Percentiles rank a stretch among this genome's conserved stretches.
Evolutionary conservation across 164 flowering plant genomes (phyloP).

Genomic region (Berberis thunbergii): DNA sequence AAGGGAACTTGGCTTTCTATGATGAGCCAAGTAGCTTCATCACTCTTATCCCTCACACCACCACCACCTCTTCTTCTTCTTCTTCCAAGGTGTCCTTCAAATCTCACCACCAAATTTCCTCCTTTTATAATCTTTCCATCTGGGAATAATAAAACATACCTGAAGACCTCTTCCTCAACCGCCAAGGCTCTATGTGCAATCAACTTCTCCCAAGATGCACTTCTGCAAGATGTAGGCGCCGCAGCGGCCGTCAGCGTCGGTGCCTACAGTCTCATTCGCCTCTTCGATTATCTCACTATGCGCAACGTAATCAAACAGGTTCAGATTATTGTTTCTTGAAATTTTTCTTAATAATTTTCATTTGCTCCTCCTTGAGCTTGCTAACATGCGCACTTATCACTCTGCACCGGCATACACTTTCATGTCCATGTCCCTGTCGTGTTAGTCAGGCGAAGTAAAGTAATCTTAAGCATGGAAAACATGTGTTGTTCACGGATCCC

Average conservation of each 20-base stretch:
- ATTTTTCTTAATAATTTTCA: background rate
- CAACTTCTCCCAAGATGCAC: conserved; percentile 1
- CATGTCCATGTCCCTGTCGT: too few species aligned
- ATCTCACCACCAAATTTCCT: too few species aligned
- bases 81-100: too few species aligned
- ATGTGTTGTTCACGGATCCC: too few species aligned
- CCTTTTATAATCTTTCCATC: too few species aligned
- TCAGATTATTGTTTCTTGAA: background rate
- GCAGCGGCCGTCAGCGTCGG: conserved; percentile 45
- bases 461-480: too few species aligned
- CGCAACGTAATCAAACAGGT: conserved; percentile 57
- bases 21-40: too few species aligned
- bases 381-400: background rate
- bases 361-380: background rate
- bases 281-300: conserved; percentile 53
- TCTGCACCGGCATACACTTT: background rate
- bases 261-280: conserved; percentile 52
- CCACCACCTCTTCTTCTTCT: too few species aligned
- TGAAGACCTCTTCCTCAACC: background rate
- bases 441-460: too few species aligned
- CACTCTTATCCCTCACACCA: too few species aligned
- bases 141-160: too few species aligned
- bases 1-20: too few species aligned
- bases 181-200: background rate
- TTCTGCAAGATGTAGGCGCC: conserved; percentile 59